These are phyloP conservation scores for Kazachstania africana DNA, from an alignment of 805 yeast genomes.

Conservation along the genomic window DNA sequence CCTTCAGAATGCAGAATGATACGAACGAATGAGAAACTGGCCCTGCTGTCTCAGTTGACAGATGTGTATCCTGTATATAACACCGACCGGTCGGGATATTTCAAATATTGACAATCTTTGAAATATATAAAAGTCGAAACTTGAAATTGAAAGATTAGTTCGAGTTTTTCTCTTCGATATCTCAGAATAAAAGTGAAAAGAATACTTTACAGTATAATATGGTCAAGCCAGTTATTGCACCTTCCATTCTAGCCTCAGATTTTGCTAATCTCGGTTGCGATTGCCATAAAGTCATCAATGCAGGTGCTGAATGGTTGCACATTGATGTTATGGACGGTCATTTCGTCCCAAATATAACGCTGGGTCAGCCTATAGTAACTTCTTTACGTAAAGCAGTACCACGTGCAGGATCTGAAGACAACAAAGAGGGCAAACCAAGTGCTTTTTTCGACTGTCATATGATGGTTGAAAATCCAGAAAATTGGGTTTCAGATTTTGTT, in stretches of 20 bases:
- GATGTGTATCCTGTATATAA: too few relatives aligned
- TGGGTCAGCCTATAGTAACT: conserved; percentile 84
- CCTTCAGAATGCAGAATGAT: too few relatives aligned
- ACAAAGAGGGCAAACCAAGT: conserved; percentile 27
- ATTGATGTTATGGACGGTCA: conserved; percentile 98
- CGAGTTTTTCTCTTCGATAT: too few relatives aligned
- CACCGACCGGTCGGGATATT: too few relatives aligned
- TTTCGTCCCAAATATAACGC: conserved; percentile 90
- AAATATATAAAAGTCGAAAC: too few relatives aligned
- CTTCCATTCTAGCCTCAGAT: conserved; percentile 87
- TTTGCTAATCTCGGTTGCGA: conserved; percentile 83
- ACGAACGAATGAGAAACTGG: too few relatives aligned
- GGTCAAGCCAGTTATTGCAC: conserved; percentile 83
- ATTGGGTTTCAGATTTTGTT: conserved; percentile 89
- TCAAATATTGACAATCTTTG: too few relatives aligned
- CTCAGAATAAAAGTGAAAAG: too few relatives aligned
- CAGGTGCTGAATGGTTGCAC: conserved; percentile 94
- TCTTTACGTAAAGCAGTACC: conserved; percentile 73
- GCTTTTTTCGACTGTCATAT: conserved; percentile 88
- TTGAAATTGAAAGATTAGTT: too few relatives aligned
- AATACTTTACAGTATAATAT: too few relatives aligned
- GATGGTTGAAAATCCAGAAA: conserved; percentile 91
- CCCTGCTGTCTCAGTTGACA: too few relatives aligned
- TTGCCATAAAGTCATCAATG: conserved; percentile 65
- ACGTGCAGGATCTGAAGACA: conserved; percentile 29